Percentiles rank a stretch among this genome's conserved stretches.
phyloP scores from a whole-genome alignment of 2,329 filamentous ascomycete genomes.

The Cercospora sojina region DNA sequence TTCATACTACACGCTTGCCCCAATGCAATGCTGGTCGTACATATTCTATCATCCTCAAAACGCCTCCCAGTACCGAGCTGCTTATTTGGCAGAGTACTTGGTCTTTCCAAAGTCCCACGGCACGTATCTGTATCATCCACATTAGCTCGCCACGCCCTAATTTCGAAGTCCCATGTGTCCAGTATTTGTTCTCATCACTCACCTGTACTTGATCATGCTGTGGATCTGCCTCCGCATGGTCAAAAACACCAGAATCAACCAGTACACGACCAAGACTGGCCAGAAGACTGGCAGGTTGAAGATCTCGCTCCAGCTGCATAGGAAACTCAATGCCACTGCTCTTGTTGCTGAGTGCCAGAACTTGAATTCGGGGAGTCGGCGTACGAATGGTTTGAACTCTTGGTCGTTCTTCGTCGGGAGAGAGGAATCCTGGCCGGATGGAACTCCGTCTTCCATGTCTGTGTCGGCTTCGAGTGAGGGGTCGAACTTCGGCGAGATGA shows the following conservation, averaged over 20 bases:
- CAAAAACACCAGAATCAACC: constrained; percentile 92
- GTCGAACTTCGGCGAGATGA: constrained; percentile 97
- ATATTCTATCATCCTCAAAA: constrained; percentile 11
- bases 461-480: constrained; percentile 93
- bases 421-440: constrained; percentile 59
- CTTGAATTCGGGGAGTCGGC: constrained; percentile 96
- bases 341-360: constrained; percentile 97
- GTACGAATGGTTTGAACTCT: constrained; percentile 96
- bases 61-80: not conserved
- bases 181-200: constrained; percentile 53
- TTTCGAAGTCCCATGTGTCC: no score
- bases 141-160: constrained; percentile 21
- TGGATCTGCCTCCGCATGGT: constrained; percentile 99
- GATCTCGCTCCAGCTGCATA: constrained; percentile 88
- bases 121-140: constrained; percentile 35
- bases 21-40: constrained; percentile 21
- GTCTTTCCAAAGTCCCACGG: constrained; percentile 44
- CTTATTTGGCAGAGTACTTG: constrained; percentile 38
- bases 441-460: constrained; percentile 84
- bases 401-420: constrained; percentile 95
- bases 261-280: constrained; percentile 97
- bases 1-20: constrained; percentile 6
- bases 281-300: constrained; percentile 99
- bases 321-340: constrained; percentile 76
- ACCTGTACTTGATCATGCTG: constrained; percentile 99